Percentiles rank a stretch among this genome's conserved stretches.
Evolutionary conservation across 495 filamentous ascomycete species (phyloP).

Genomic region (Annulohypoxylon moriforme): DNA sequence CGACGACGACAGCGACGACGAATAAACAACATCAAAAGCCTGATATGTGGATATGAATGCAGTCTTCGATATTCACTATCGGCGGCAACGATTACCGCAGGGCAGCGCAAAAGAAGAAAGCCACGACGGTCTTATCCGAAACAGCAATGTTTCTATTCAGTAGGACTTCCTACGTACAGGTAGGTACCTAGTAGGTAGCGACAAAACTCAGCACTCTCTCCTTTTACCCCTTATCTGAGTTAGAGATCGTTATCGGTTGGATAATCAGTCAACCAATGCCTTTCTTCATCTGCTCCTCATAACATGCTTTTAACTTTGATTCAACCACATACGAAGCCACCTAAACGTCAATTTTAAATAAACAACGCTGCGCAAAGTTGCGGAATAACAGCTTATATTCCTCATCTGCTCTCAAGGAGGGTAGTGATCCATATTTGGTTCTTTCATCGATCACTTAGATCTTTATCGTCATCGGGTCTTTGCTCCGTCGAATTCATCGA

Average conservation of each 20-base stretch:
- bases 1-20: neutral
- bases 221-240: neutral
- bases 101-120: neutral
- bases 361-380: neutral
- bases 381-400: neutral
- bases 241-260: neutral
- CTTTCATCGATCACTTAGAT: neutral
- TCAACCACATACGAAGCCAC: neutral
- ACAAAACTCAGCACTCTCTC: neutral
- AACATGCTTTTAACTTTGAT: neutral
- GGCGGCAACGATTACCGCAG: neutral
- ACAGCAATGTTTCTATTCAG: neutral
- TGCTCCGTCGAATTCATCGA: slow-evolving; percentile 1
- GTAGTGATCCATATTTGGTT: neutral
- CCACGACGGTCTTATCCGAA: neutral
- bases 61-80: neutral
- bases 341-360: neutral
- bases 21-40: no score
- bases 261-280: neutral
- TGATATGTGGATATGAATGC: no score
- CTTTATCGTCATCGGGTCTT: neutral
- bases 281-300: neutral
- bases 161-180: neutral
- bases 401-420: neutral
- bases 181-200: no score